Evolutionary conservation across 2,329 filamentous ascomycete species (phyloP).

Genomic region (Clarireedia sp.): DNA sequence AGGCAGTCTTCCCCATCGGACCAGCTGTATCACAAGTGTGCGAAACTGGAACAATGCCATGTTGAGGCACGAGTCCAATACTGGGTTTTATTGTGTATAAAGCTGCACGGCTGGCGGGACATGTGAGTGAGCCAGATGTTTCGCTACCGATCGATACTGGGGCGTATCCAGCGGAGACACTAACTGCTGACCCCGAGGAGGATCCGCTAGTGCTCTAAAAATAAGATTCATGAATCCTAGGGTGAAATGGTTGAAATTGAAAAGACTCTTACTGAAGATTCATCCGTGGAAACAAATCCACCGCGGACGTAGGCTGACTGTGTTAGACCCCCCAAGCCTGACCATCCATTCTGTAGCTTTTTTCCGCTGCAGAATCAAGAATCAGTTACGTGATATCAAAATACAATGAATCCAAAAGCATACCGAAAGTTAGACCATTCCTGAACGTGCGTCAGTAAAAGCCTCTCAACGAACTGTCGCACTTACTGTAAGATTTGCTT

Average conservation of each 20-base stretch:
- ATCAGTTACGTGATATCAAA: too few species aligned
- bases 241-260: background rate
- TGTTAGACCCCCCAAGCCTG: conserved; percentile 11
- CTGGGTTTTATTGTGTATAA: background rate
- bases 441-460: background rate
- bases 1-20: background rate
- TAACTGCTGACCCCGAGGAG: conserved; percentile 33
- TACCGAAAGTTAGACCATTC: conserved; percentile 5
- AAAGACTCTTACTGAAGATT: conserved; percentile 6
- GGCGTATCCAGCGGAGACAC: conserved; percentile 3
- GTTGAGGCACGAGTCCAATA: background rate
- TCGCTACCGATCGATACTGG: conserved; percentile 5
- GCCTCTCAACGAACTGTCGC: too few species aligned
- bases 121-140: background rate
- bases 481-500: conserved; percentile 12
- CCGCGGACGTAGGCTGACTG: conserved; percentile 14
- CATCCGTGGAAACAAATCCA: conserved; percentile 5
- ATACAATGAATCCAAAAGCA: too few species aligned
- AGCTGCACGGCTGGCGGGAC: background rate
- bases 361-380: background rate
- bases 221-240: background rate
- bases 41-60: background rate
- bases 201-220: conserved; percentile 45
- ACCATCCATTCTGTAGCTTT: conserved; percentile 1
- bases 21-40: background rate